These are phyloP conservation scores for Leccinum fibrillosum DNA, from an alignment of 768 basidiomycete genomes.

Conservation along the genomic window DNA sequence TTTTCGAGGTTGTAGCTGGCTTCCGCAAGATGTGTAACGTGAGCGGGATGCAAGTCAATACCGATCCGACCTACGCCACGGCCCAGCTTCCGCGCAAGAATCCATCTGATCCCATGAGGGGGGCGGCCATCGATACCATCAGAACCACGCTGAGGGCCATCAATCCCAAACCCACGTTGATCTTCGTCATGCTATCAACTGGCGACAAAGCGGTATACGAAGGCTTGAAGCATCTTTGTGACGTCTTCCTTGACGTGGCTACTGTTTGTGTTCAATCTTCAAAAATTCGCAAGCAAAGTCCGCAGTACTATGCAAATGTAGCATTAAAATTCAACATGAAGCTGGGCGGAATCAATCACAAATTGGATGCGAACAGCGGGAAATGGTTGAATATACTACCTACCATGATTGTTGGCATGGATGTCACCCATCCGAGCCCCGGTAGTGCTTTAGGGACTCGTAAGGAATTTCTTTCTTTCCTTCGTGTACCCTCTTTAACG, in stretches of 20 bases:
- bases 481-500: not conserved
- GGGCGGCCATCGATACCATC: constrained; percentile 46
- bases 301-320: constrained; percentile 54
- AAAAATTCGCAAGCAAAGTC: constrained; percentile 65
- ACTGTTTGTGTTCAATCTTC: constrained; percentile 72
- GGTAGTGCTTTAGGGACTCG: constrained; percentile 57
- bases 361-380: constrained; percentile 36
- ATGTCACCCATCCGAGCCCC: constrained; percentile 77
- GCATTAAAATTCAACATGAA: constrained; percentile 57
- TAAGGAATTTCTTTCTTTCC: constrained; percentile 9
- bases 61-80: constrained; percentile 27
- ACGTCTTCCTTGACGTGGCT: constrained; percentile 45
- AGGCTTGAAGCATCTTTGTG: constrained; percentile 51
- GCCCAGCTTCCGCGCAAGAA: constrained; percentile 51
- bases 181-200: constrained; percentile 47
- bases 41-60: constrained; percentile 57
- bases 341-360: constrained; percentile 52
- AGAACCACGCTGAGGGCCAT: constrained; percentile 35
- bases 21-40: constrained; percentile 61
- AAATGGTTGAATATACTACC: constrained; percentile 37
- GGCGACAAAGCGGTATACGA: constrained; percentile 48
- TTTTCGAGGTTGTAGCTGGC: constrained; percentile 43
- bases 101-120: constrained; percentile 53
- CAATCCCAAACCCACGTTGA: constrained; percentile 39
- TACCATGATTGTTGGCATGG: constrained; percentile 57